phyloP scores from a whole-genome alignment of 495 filamentous ascomycete species.

The Annulohypoxylon stygium region DNA sequence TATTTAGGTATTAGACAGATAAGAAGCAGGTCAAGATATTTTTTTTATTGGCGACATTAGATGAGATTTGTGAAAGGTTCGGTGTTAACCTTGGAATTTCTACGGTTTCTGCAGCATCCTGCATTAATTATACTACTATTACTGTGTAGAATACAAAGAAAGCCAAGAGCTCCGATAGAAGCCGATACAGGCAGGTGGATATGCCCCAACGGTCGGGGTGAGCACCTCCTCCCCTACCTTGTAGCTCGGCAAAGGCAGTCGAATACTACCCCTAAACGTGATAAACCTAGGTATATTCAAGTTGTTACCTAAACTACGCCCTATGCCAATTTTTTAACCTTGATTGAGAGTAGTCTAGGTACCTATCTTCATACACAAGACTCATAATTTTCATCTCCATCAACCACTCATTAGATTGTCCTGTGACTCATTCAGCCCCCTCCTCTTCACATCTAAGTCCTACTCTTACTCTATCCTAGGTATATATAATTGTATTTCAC shows the following conservation, averaged over 20 bases:
- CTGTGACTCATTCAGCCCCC: no score
- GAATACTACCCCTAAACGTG: not conserved
- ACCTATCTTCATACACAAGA: no score
- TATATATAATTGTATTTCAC: not conserved
- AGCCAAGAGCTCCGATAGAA: conserved; percentile 10
- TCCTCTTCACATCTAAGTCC: no score
- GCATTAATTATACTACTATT: not conserved
- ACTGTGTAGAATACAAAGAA: not conserved
- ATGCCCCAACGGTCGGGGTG: conserved; percentile 4
- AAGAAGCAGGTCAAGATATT: no score
- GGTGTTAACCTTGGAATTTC: no score
- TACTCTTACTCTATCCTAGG: not conserved
- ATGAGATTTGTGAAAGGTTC: no score
- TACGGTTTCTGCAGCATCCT: no score
- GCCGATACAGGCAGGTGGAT: conserved; percentile 17
- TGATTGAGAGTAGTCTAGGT: no score
- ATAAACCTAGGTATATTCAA: not conserved
- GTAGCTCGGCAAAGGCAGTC: not conserved
- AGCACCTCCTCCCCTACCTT: not conserved
- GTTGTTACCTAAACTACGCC: not conserved
- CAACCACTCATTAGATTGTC: no score
- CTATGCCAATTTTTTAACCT: not conserved
- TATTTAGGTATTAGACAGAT: not conserved
- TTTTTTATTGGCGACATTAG: no score
- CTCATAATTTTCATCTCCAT: no score